Percentiles rank a stretch among this genome's conserved stretches.
phyloP scores from a whole-genome alignment of 1,284 basidiomycete species.

The Peniophora sp. region DNA sequence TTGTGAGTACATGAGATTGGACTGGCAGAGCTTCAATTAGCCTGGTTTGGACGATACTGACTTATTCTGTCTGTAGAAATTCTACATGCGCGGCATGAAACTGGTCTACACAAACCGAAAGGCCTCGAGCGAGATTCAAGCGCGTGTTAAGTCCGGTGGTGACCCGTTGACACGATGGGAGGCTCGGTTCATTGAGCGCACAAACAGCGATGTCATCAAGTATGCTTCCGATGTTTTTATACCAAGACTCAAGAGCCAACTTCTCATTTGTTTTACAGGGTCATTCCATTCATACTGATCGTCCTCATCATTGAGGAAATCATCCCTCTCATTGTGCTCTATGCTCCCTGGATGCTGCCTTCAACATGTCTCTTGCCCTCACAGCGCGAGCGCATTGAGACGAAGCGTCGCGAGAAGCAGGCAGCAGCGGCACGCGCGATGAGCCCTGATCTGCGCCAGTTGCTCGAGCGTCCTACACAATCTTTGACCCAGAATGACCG shows the following conservation, averaged over 20 bases:
- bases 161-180: constrained; percentile 55
- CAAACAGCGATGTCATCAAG: constrained; percentile 59
- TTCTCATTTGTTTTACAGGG: constrained; percentile 32
- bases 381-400: constrained; percentile 65
- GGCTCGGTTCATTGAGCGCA: constrained; percentile 58
- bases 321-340: constrained; percentile 79
- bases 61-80: constrained; percentile 68
- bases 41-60: too few species aligned
- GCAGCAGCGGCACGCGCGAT: constrained; percentile 24
- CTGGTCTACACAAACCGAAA: constrained; percentile 55
- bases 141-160: constrained; percentile 49
- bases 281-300: constrained; percentile 75
- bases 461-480: constrained; percentile 23
- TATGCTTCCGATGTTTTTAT: constrained; percentile 23
- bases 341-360: constrained; percentile 78
- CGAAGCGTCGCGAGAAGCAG: constrained; percentile 50
- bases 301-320: constrained; percentile 74
- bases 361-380: constrained; percentile 85
- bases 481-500: constrained; percentile 16
- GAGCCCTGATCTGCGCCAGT: constrained; percentile 20
- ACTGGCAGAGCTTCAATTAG: too few species aligned
- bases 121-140: constrained; percentile 43
- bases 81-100: constrained; percentile 68
- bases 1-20: too few species aligned
- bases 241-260: background rate